Conservation (phyloP, 257 asterid genomes). For the Linderniella brevidens region DNA sequence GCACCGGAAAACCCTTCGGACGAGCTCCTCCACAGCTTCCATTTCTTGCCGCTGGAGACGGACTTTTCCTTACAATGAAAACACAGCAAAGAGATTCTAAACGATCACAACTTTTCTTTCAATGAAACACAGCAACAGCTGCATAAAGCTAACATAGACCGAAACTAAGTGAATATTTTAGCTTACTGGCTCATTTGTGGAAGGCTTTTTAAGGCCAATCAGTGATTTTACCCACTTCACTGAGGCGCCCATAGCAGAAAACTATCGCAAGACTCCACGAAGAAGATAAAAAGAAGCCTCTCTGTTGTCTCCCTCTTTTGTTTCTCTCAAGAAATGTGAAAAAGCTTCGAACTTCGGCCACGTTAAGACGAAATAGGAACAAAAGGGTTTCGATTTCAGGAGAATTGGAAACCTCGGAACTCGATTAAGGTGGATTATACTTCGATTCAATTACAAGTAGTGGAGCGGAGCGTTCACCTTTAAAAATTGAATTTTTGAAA, state of each 20-base stretch:
- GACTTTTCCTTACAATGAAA: slow-evolving; percentile 27
- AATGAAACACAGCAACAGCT: not conserved
- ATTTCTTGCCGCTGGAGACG: slow-evolving; percentile 44
- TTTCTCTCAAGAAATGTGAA: too few relatives aligned
- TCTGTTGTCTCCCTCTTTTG: not conserved
- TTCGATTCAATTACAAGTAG: slow-evolving; percentile 21
- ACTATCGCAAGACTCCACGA: too few relatives aligned
- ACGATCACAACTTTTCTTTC: too few relatives aligned
- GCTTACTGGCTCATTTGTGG: slow-evolving; percentile 33
- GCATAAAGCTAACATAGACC: not conserved
- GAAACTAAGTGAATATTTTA: too few relatives aligned
- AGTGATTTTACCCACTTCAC: slow-evolving; percentile 85
- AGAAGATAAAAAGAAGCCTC: slow-evolving; percentile 4
- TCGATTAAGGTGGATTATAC: slow-evolving; percentile 8
- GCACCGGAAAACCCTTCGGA: slow-evolving; percentile 30
- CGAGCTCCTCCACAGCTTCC: slow-evolving; percentile 93
- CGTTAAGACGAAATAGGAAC: not conserved
- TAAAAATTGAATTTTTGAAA: slow-evolving; percentile 37
- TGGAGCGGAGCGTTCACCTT: slow-evolving; percentile 21
- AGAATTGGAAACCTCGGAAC: slow-evolving; percentile 11
- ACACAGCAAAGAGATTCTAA: not conserved
- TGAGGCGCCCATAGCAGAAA: slow-evolving; percentile 53
- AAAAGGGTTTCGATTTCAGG: not conserved
- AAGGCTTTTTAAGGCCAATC: slow-evolving; percentile 36
- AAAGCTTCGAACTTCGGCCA: too few relatives aligned